phyloP scores from a whole-genome alignment of 768 basidiomycete genomes.

The Mrakia hoshinonis region DNA sequence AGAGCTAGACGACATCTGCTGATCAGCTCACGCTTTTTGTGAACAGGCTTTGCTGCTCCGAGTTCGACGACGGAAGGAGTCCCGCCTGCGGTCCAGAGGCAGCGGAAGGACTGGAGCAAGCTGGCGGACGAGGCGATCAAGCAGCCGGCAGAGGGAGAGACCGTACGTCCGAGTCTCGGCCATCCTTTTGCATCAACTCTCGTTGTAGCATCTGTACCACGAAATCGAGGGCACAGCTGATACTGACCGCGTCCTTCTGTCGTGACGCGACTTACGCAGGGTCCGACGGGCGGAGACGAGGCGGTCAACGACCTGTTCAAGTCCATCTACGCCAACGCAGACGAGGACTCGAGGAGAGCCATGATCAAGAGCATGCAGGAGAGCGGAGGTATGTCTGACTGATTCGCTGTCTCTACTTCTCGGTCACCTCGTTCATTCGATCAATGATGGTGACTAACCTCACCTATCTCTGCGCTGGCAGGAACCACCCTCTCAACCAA shows the following conservation, averaged over 20 bases:
- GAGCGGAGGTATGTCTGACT: constrained; percentile 56
- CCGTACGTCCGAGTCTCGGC: constrained; percentile 31
- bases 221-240: too few relatives aligned
- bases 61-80: constrained; percentile 36
- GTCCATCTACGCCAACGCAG: constrained; percentile 75
- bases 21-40: constrained; percentile 26
- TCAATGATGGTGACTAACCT: not conserved
- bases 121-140: constrained; percentile 64
- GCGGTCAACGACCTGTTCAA: constrained; percentile 33
- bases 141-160: constrained; percentile 55
- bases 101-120: constrained; percentile 78
- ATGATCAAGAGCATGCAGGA: constrained; percentile 97
- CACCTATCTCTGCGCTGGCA: not conserved
- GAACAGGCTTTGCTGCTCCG: constrained; percentile 39
- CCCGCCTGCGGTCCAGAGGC: constrained; percentile 39
- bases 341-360: constrained; percentile 80
- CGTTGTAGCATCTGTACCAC: too few relatives aligned
- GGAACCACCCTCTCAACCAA: constrained; percentile 83
- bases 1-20: too few relatives aligned
- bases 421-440: not conserved
- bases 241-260: too few relatives aligned
- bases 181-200: constrained; percentile 4
- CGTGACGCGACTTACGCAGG: not conserved
- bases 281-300: constrained; percentile 7
- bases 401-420: not conserved